Percentiles rank a stretch among this genome's conserved stretches.
Conservation (phyloP, 2,329 filamentous ascomycete species). For the Colletotrichum horii region DNA sequence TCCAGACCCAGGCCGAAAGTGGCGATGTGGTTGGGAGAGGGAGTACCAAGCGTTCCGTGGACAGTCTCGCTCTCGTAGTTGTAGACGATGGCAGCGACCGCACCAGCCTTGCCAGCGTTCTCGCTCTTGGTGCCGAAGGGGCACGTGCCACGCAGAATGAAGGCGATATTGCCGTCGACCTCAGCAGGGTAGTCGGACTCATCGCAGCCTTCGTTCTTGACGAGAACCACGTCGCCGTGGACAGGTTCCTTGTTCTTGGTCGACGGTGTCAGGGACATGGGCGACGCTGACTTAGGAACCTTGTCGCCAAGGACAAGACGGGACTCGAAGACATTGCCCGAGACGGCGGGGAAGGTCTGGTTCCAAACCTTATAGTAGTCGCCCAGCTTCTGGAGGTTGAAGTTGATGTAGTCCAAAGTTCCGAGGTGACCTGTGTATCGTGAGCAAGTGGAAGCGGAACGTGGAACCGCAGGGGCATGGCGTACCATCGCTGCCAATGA, state of each 20-base stretch:
- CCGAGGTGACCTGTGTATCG: constrained; percentile 60
- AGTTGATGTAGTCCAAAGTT: constrained; percentile 68
- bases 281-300: constrained; percentile 52
- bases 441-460: constrained; percentile 13
- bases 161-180: constrained; percentile 68
- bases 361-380: constrained; percentile 68
- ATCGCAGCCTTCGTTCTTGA: constrained; percentile 68
- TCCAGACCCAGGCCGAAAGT: constrained; percentile 70
- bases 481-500: constrained; percentile 70
- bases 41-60: constrained; percentile 71
- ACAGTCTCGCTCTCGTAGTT: constrained; percentile 71
- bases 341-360: constrained; percentile 68
- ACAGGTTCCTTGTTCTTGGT: constrained; percentile 65
- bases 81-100: constrained; percentile 74
- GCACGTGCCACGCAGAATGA: constrained; percentile 74
- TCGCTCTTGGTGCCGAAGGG: constrained; percentile 75
- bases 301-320: constrained; percentile 60
- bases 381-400: constrained; percentile 57
- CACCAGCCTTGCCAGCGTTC: constrained; percentile 71
- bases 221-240: constrained; percentile 63
- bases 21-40: constrained; percentile 64
- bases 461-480: not conserved
- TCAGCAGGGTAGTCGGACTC: constrained; percentile 65
- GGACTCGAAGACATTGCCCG: constrained; percentile 64
- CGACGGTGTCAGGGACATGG: constrained; percentile 72